These are phyloP conservation scores for Celoporthe dispersa DNA, from an alignment of 2,329 filamentous ascomycete genomes.

Conservation along the genomic window DNA sequence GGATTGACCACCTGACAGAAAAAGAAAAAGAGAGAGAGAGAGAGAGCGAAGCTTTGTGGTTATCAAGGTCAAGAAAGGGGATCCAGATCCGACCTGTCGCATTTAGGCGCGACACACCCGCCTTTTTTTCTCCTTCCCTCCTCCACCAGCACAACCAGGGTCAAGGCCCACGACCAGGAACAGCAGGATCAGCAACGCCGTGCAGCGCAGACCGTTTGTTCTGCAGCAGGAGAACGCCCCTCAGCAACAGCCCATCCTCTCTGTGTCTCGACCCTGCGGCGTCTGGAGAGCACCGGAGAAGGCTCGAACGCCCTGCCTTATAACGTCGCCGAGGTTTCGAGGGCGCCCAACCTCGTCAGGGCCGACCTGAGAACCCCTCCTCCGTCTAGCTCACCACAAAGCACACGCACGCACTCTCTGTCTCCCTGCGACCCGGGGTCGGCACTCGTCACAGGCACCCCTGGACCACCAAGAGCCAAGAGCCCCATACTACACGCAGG, in stretches of 20 bases:
- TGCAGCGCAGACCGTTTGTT: not conserved
- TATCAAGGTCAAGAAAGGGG: not conserved
- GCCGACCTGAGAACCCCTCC: not conserved
- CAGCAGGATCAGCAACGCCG: slow-evolving; percentile 6
- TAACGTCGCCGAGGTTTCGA: not conserved
- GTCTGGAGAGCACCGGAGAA: no score
- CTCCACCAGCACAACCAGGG: slow-evolving; percentile 44
- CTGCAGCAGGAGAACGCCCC: not conserved
- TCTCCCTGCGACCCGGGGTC: not conserved
- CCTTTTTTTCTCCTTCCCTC: slow-evolving; percentile 23
- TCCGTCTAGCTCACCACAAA: no score
- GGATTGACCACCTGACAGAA: not conserved
- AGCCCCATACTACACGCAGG: not conserved
- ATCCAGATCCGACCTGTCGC: slow-evolving; percentile 14
- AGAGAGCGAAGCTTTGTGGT: not conserved
- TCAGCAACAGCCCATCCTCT: not conserved
- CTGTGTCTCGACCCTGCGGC: not conserved
- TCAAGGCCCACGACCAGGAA: slow-evolving; percentile 34
- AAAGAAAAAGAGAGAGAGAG: not conserved
- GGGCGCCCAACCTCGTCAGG: not conserved
- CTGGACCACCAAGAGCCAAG: no score
- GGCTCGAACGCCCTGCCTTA: no score
- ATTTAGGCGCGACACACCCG: slow-evolving; percentile 22
- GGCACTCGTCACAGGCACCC: not conserved
- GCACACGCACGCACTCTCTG: not conserved